Base-by-base conservation (phyloP, 495 filamentous ascomycete genomes). In the Penicillium longicatenatum region DNA sequence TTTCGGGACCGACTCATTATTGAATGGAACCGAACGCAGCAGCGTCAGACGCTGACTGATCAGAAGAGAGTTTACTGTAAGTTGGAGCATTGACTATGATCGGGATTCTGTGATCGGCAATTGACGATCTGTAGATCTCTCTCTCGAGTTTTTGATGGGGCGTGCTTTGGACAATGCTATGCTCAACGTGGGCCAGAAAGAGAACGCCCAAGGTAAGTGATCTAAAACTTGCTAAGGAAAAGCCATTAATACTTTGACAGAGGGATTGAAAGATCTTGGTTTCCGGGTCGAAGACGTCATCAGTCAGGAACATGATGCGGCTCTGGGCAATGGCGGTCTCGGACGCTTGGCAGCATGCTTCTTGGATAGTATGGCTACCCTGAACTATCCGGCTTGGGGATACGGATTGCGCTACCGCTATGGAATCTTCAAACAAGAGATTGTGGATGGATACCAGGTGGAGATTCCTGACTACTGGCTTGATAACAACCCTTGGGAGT, bases 351-450 rank as follows among this genome's bases (percentile, higher is more conserved):
- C 94, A 14, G 94, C 94, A 22, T 98, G 94, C 74, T 95, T 98
- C 76, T 82, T 98, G 55, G 94, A 98, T 78, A 96, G 92, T 57
- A 79, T 98, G 67, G 94, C 94, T 22, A 93, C 92, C 7, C 76
- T 98, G 58, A 93, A 98, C 76, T 97, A 89, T 66, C 90, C 94
- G 16, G 94, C 93, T 14, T 98, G 94, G 94, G 94, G 94, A 39
- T 98, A 98, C 63, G 94, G 92, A 17, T 74, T 98, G 62, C 85
- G 94, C 55, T 98, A 98, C 73, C 82, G 91, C 63, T 98, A 98
- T 71, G 94, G 94, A 62, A 98, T 98, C 68, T 98, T 98, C 85
- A 97, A 97, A 79, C 94, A 98, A 77, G 93, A 98, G 79, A 97
- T 98, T 62, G 84, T 97, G 49, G 88, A 98, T 67, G 94, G 94